Base-by-base conservation (phyloP, 768 basidiomycete genomes). In the Vararia minispora region DNA sequence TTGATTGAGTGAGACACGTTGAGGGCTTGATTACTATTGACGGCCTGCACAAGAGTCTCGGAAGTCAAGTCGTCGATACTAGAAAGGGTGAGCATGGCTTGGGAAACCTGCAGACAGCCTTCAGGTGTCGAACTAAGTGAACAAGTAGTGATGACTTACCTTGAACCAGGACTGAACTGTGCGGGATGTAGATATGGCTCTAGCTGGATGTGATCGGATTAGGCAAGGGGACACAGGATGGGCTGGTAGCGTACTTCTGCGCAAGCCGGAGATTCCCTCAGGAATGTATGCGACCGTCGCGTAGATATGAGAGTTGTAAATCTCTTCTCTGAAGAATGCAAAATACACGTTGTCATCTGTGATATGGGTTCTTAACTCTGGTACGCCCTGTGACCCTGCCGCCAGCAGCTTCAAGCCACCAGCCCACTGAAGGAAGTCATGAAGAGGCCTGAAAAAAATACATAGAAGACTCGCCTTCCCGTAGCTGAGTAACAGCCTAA, bases 131-230 rank as follows among this genome's bases (percentile, higher is more conserved):
- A n/a, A 13, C 14, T 11, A 24, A 9, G 27, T 14, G 14, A 20
- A 39, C n/a, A 13, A 27, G 28, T 16, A 27, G 24, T 22, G n/a
- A 22, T 5, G 21, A 32, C 35, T 27, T 21, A 46, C 45, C 43
- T 35, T 44, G 30, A 44, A 46, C 45, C 45, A 46, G 4, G 45
- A 39, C 32, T 46, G 45, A 11, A 46, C 42, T n/a, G 45, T 46
- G 2, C 42, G 43, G 4, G 37, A 39, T 1, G 42, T 34, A 34
- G 37, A 28, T 14, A 42, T 25, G 23, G 45, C 39, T n/a, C 45
- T 43, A 18, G 45, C 45, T 46, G 17, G 34, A 11, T 11, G 12
- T 17, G 8, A 6, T 39, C 23, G 38, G 23, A 17, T 4, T 20
- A 9, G 16, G 4, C 5, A 34, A 10, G 23, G 21, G 10, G 7